Evolutionary conservation across 2,329 filamentous ascomycete species (phyloP), one percentile per base, ranked within the genome.

Genomic region (Ophiosphaerella narmari): DNA sequence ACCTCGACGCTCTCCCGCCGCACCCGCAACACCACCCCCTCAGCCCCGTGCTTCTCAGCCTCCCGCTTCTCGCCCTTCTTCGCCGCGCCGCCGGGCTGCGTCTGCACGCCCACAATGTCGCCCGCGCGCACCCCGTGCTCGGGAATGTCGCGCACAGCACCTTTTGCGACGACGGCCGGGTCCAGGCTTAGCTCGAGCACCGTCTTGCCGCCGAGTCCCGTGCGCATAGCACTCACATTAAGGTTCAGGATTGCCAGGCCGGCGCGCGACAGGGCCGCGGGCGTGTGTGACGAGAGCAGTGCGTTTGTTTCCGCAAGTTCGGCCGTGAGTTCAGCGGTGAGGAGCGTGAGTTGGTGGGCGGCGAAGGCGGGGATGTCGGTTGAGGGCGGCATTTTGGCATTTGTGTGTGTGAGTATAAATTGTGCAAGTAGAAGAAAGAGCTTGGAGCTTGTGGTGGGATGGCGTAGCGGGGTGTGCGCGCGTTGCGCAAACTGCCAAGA

Each of bases 121-220:
- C 90, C 90, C 0, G 84, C 81, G 2, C 89, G 80, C 43, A 94
- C 77, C 23, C 88, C 89, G 77, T 93, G 89, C 68, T 90, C 87
- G 1, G 87, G 86, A 16, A 93, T 76, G 55, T 85, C 83, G 0
- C 78, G 74, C 37, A 67, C 71, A 16, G 67, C 71, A 38, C 68
- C 73, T 4, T 82, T 80, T 7, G 63, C 58, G 18, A 67, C 68
- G 2, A 87, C 82, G 0, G 91, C 89, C n/a, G 83, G 75, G 65
- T 97, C 93, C 0, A 85, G 78, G 13, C 77, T 78, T 5, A 99
- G 84, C 71, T 97, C 92, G 3, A 97, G 77, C 1, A 99, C 88
- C 0, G 90, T 91, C 57, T 91, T 89, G n/a, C 94, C 94, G 13
- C 92, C 94, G 33, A 97, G 80, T 0, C 94, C 94, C 0, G 94